Percentiles rank a stretch among this genome's conserved stretches.
Conservation (phyloP, 805 yeast genomes). For the Millerozyma miso region DNA sequence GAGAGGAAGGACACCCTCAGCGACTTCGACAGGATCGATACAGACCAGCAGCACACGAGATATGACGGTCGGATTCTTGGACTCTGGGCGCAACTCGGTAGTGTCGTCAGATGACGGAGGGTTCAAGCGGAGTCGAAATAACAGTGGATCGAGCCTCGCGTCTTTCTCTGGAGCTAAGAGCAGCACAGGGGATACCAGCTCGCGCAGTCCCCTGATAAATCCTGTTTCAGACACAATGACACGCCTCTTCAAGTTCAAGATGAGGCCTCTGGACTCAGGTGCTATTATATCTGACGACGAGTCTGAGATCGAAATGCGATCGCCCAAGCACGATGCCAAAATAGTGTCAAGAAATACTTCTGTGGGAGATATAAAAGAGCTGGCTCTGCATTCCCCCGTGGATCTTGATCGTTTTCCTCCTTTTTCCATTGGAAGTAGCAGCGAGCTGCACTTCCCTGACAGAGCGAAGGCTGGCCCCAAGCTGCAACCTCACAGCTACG, state of each 20-base stretch:
- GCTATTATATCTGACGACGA: conserved; percentile 35
- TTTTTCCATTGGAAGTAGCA: background rate
- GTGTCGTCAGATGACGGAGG: conserved; percentile 34
- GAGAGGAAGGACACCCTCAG: conserved; percentile 30
- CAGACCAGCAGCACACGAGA: conserved; percentile 27
- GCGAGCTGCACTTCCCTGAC: conserved; percentile 3
- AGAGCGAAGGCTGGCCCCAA: background rate
- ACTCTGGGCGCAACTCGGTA: conserved; percentile 38
- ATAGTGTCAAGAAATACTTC: background rate
- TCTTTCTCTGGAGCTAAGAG: conserved; percentile 8
- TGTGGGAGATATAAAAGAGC: background rate
- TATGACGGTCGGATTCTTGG: conserved; percentile 34
- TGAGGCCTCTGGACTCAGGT: conserved; percentile 8
- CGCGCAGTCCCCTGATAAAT: background rate
- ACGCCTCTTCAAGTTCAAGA: conserved; percentile 1
- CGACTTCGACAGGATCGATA: conserved; percentile 26
- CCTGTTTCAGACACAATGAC: background rate
- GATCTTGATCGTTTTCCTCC: background rate
- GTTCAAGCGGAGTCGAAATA: conserved; percentile 27
- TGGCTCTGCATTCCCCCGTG: background rate
- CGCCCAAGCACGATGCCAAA: conserved; percentile 13
- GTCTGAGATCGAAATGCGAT: conserved; percentile 25
- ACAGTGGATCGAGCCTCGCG: conserved; percentile 23
- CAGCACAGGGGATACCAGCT: background rate
- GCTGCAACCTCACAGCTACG: conserved; percentile 2